A percentile compares a stretch with the other conserved stretches of the same genome.
Evolutionary conservation across 1,284 basidiomycete genomes (phyloP).

Genomic region (Puccinia triticina): DNA sequence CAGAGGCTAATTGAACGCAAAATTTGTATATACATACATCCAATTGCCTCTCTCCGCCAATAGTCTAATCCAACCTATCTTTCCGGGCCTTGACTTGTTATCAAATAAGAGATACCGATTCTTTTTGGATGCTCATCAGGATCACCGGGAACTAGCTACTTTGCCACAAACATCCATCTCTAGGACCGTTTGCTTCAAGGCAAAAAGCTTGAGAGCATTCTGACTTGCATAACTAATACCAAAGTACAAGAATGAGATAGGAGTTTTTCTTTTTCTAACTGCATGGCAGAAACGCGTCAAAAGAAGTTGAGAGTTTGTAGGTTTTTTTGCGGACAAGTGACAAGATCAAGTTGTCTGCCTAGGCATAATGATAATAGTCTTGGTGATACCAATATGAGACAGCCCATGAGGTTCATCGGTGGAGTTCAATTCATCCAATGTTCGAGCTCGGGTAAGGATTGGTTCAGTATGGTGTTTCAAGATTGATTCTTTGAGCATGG

Average conservation of each 20-base stretch:
- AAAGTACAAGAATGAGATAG: too few species aligned
- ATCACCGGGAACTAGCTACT: too few species aligned
- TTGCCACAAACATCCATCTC: too few species aligned
- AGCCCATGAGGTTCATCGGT: slow-evolving; percentile 16
- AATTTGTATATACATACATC: too few species aligned
- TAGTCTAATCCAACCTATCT: too few species aligned
- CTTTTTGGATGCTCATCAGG: too few species aligned
- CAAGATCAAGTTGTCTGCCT: background rate
- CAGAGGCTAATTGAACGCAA: too few species aligned
- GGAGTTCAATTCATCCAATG: background rate
- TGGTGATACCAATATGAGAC: slow-evolving; percentile 24
- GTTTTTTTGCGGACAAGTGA: background rate
- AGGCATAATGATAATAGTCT: slow-evolving; percentile 30
- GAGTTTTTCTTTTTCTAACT: too few species aligned
- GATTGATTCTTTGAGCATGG: slow-evolving; percentile 35
- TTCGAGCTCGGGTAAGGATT: slow-evolving; percentile 36
- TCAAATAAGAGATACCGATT: too few species aligned
- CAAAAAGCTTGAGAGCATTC: background rate
- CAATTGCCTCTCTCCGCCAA: too few species aligned
- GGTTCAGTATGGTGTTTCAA: slow-evolving; percentile 16
- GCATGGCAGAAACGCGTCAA: background rate
- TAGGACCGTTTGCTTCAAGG: background rate
- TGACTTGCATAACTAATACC: too few species aligned
- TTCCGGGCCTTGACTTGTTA: too few species aligned
- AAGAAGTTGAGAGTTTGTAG: background rate